Base-by-base conservation (phyloP, 2,329 filamentous ascomycete species). In the Fusarium piperis region DNA sequence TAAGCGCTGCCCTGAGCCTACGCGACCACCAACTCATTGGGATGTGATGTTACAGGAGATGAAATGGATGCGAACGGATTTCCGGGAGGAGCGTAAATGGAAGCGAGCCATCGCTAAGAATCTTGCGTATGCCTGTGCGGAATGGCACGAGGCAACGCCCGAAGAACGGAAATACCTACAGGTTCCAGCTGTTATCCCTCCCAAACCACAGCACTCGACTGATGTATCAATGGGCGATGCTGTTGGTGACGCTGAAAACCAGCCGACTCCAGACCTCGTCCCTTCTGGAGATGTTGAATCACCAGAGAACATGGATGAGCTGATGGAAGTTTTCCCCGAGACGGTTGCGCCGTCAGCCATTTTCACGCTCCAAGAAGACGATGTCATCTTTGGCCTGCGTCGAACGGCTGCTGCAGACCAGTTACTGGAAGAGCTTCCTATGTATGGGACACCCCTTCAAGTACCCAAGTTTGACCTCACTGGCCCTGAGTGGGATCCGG, bases 31-130 rank as follows among this genome's bases (percentile, higher is more conserved):
- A 1, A 91, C 92, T 2, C 95, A 98, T 74, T 93, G 92, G 89
- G 96, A 99, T 81, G 88, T 95, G 59, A 81, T 98, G 62, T 84
- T 99, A 33, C 89, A 94, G 74, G 95, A 99, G 83, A 94, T 95
- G 89, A 97, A 95, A 80, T 98, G 95, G 95, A 97, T 99, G 94
- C 90, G 95, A 57, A 98, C 94, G 2, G 96, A 99, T 81, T 98
- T 98, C 77, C 89, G 93, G 58, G 94, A 98, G 81, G 96, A 98
- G 80, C 87, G 94, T 41, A 97, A 97, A 79, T 97, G 95, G 94
- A 98, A 98, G 82, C 91, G 90, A 78, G 89, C 92, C 3, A 88
- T 92, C 36, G 95, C 95, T 6, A 92, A 91, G 65, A 94, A 91
- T 64, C 85, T 97, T 66, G 96, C 94, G 1, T 86, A 91, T 76